Percentiles rank a stretch among this genome's conserved stretches.
These are phyloP conservation scores for Penicillium fimorum DNA, from an alignment of 495 filamentous ascomycete genomes.

Conservation along the genomic window DNA sequence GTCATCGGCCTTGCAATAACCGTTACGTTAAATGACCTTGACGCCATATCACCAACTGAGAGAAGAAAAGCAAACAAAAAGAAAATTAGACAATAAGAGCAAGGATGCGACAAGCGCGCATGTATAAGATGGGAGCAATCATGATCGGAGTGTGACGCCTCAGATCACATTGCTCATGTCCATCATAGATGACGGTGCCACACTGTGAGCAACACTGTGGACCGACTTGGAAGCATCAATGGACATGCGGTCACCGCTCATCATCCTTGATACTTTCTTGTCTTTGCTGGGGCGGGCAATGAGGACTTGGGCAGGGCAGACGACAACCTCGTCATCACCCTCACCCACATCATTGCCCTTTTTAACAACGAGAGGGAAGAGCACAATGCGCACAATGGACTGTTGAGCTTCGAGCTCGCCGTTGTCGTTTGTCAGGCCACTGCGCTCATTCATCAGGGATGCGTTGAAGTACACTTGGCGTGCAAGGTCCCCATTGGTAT, in stretches of 20 bases:
- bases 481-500: slow-evolving; percentile 82
- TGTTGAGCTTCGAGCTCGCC: slow-evolving; percentile 71
- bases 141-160: slow-evolving; percentile 43
- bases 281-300: slow-evolving; percentile 53
- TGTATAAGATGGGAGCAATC: slow-evolving; percentile 15
- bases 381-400: slow-evolving; percentile 81
- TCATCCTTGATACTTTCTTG: slow-evolving; percentile 39
- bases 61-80: slow-evolving; percentile 11
- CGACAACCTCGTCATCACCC: slow-evolving; percentile 87
- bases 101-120: slow-evolving; percentile 7
- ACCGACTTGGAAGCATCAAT: slow-evolving; percentile 40
- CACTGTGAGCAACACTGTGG: slow-evolving; percentile 45
- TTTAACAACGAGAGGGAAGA: slow-evolving; percentile 93
- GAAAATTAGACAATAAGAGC: slow-evolving; percentile 14
- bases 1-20: slow-evolving; percentile 9
- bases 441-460: slow-evolving; percentile 87
- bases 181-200: slow-evolving; percentile 44
- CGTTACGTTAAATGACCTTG: slow-evolving; percentile 14
- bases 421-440: slow-evolving; percentile 63
- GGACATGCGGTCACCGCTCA: slow-evolving; percentile 49
- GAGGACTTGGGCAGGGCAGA: slow-evolving; percentile 90
- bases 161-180: slow-evolving; percentile 54
- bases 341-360: slow-evolving; percentile 85
- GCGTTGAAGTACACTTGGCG: slow-evolving; percentile 86
- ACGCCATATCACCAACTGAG: slow-evolving; percentile 15